Conservation (phyloP, 73 alveolate species). For the Paramecium caudatum region DNA sequence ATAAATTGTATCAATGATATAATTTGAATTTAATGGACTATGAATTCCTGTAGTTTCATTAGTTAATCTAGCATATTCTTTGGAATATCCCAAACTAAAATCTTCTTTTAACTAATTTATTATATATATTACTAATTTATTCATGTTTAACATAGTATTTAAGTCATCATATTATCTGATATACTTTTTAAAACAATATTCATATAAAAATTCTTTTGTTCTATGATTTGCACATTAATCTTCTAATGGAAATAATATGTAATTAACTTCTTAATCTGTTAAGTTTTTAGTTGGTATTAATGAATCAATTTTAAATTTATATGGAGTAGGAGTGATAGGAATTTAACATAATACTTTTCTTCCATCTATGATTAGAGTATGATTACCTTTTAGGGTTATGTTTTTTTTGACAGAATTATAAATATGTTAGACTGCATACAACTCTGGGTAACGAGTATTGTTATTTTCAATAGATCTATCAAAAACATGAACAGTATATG, state of each 20-base stretch:
- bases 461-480: not conserved
- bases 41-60: not conserved
- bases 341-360: not conserved
- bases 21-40: not conserved
- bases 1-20: not conserved
- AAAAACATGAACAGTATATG: conserved; percentile 22
- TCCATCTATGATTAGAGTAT: not conserved
- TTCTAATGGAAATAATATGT: conserved; percentile 7
- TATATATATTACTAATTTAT: not conserved
- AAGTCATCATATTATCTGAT: conserved; percentile 22
- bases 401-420: conserved; percentile 14
- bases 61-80: not conserved
- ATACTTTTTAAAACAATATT: conserved; percentile 56
- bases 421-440: not conserved
- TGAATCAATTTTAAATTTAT: not conserved
- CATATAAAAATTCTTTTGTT: conserved; percentile 43
- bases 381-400: conserved; percentile 7
- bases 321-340: not conserved
- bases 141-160: not conserved
- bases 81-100: conserved; percentile 12
- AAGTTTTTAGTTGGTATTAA: not conserved
- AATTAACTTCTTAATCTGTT: not conserved
- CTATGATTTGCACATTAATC: conserved; percentile 25
- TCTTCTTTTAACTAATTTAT: conserved; percentile 1
- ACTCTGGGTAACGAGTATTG: conserved; percentile 8